Evolutionary conservation across 768 basidiomycete genomes (phyloP).

Genomic region (Boletus subparvulus): DNA sequence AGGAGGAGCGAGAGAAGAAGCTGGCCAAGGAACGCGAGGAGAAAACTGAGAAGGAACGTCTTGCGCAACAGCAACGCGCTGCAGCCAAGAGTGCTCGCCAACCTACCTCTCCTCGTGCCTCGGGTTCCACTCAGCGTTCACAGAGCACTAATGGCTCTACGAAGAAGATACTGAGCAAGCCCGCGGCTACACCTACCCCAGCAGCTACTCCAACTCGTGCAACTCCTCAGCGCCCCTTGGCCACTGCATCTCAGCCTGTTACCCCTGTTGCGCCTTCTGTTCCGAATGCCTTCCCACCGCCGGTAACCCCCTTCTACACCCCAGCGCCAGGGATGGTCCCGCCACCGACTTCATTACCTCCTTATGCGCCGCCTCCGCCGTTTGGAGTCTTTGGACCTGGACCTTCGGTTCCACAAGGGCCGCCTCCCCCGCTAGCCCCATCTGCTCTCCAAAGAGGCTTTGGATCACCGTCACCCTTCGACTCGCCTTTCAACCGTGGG

Average conservation of each 20-base stretch:
- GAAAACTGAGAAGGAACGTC: constrained; percentile 49
- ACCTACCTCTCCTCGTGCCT: constrained; percentile 52
- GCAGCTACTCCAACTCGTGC: constrained; percentile 37
- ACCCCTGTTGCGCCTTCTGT: constrained; percentile 39
- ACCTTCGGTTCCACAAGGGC: constrained; percentile 44
- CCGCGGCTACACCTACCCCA: constrained; percentile 29
- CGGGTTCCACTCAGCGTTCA: constrained; percentile 48
- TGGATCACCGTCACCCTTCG: constrained; percentile 52
- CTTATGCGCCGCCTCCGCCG: constrained; percentile 52
- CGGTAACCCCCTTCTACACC: constrained; percentile 49
- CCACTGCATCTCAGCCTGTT: constrained; percentile 43
- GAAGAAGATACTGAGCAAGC: constrained; percentile 66
- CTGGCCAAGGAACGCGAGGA: constrained; percentile 64
- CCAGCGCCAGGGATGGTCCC: constrained; percentile 43
- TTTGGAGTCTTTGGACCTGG: constrained; percentile 50
- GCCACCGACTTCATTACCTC: constrained; percentile 47
- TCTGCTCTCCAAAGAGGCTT: constrained; percentile 57
- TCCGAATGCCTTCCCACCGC: constrained; percentile 42
- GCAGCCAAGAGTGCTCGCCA: constrained; percentile 46
- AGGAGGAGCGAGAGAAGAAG: constrained; percentile 67
- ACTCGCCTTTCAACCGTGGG: constrained; percentile 46
- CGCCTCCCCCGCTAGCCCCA: constrained; percentile 49
- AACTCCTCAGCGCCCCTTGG: constrained; percentile 37
- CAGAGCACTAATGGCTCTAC: constrained; percentile 46
- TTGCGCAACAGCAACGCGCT: constrained; percentile 50